These are phyloP conservation scores for Colletotrichum tropicicola DNA, from an alignment of 2,329 filamentous ascomycete genomes.

Conservation along the genomic window DNA sequence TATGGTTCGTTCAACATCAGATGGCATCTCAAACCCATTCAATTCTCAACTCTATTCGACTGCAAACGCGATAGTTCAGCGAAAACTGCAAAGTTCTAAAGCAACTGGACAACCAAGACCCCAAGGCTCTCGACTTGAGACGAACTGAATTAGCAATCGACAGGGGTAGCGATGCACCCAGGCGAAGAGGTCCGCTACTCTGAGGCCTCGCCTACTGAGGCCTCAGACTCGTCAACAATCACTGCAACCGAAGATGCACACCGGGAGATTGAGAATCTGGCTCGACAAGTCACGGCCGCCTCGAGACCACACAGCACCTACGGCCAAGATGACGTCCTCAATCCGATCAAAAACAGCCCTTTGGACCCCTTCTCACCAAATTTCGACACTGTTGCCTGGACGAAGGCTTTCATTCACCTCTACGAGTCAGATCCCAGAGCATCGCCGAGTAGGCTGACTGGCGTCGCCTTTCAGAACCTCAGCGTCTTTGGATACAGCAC, in stretches of 20 bases:
- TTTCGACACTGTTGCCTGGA: slow-evolving; percentile 38
- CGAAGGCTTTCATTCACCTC: slow-evolving; percentile 36
- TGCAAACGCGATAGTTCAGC: too few species aligned
- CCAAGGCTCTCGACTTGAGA: background rate
- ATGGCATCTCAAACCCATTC: too few species aligned
- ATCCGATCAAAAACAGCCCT: slow-evolving; percentile 18
- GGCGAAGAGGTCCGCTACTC: background rate
- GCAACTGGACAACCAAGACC: too few species aligned
- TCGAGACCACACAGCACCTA: background rate
- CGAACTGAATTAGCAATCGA: background rate
- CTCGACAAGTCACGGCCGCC: slow-evolving; percentile 15
- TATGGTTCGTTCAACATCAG: background rate
- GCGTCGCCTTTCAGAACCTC: slow-evolving; percentile 38
- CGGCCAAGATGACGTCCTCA: slow-evolving; percentile 14
- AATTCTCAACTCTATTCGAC: too few species aligned
- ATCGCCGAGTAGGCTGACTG: slow-evolving; percentile 34
- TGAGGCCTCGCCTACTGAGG: background rate
- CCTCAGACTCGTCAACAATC: background rate
- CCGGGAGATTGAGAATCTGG: slow-evolving; percentile 10
- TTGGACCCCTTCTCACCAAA: slow-evolving; percentile 37
- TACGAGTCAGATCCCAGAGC: slow-evolving; percentile 36
- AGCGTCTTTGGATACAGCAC: slow-evolving; percentile 38
- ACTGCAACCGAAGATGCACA: background rate
- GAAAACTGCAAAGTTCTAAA: too few species aligned
- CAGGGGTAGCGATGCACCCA: background rate